These are phyloP conservation scores for Polytrichum formosum DNA, from an alignment of 225 moss, liverwort and hornwort genomes.

Conservation along the genomic window DNA sequence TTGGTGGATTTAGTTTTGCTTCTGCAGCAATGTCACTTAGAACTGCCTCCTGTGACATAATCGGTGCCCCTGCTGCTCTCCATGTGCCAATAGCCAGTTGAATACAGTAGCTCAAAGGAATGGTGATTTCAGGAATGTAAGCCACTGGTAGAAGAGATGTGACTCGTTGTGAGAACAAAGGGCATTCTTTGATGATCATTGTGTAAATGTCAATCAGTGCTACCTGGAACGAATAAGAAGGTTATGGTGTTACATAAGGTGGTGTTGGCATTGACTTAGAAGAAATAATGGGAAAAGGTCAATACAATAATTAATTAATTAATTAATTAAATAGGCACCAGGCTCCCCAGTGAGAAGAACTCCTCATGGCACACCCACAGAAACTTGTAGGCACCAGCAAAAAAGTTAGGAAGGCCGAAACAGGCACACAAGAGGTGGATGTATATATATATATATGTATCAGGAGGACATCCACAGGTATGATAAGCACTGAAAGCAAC, in stretches of 20 bases:
- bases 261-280: too few relatives aligned
- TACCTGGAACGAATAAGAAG: slow-evolving; percentile 53
- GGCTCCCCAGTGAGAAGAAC: background rate
- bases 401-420: background rate
- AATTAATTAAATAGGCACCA: background rate
- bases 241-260: background rate
- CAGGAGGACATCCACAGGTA: background rate
- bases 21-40: slow-evolving; percentile 10
- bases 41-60: slow-evolving; percentile 15
- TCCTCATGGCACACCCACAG: too few relatives aligned
- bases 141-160: slow-evolving; percentile 65
- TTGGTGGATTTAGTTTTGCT: slow-evolving; percentile 15
- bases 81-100: slow-evolving; percentile 57
- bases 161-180: slow-evolving; percentile 66
- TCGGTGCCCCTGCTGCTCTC: slow-evolving; percentile 23
- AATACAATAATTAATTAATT: background rate
- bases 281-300: background rate
- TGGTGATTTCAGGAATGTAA: slow-evolving; percentile 59
- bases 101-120: slow-evolving; percentile 52
- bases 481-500: background rate
- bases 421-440: background rate
- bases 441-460: too few relatives aligned
- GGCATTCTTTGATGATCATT: slow-evolving; percentile 77
- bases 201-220: slow-evolving; percentile 68
- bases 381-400: background rate